Evolutionary conservation across 2,329 filamentous ascomycete genomes (phyloP).

Genomic region (Colletotrichum sp.): DNA sequence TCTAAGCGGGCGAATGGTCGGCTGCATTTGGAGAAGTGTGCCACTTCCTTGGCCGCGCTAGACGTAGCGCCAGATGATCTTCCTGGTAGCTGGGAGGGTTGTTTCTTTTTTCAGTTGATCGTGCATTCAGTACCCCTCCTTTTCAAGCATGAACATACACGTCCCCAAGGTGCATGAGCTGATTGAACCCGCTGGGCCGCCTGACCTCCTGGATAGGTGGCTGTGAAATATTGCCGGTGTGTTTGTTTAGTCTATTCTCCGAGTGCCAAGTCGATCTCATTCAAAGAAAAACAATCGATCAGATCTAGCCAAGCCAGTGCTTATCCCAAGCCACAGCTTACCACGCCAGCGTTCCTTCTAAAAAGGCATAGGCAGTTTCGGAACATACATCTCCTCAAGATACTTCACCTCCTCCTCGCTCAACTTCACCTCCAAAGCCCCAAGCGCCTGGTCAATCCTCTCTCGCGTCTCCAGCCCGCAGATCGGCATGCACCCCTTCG

Average conservation of each 20-base stretch:
- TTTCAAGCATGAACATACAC: not conserved
- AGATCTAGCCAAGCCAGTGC: not conserved
- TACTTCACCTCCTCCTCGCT: not conserved
- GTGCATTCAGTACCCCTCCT: not conserved
- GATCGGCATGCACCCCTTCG: slow-evolving; percentile 1
- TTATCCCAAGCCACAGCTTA: not conserved
- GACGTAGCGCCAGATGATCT: not conserved
- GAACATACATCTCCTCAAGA: slow-evolving; percentile 8
- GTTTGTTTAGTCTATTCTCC: not conserved
- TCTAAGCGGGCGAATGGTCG: not conserved
- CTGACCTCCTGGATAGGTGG: too few relatives aligned
- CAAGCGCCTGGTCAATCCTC: slow-evolving; percentile 13
- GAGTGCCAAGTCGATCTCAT: not conserved
- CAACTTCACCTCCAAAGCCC: not conserved
- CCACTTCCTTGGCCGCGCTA: not conserved
- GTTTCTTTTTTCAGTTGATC: not conserved
- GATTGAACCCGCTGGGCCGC: too few relatives aligned
- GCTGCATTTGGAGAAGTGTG: not conserved
- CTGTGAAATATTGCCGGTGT: not conserved
- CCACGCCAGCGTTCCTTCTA: not conserved
- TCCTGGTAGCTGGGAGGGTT: not conserved
- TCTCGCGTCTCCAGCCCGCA: slow-evolving; percentile 8
- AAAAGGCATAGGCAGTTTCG: not conserved
- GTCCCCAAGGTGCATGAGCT: not conserved
- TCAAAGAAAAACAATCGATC: not conserved